These are phyloP conservation scores for Torrubiella hemipterigena DNA, from an alignment of 2,329 filamentous ascomycete genomes.

Conservation along the genomic window DNA sequence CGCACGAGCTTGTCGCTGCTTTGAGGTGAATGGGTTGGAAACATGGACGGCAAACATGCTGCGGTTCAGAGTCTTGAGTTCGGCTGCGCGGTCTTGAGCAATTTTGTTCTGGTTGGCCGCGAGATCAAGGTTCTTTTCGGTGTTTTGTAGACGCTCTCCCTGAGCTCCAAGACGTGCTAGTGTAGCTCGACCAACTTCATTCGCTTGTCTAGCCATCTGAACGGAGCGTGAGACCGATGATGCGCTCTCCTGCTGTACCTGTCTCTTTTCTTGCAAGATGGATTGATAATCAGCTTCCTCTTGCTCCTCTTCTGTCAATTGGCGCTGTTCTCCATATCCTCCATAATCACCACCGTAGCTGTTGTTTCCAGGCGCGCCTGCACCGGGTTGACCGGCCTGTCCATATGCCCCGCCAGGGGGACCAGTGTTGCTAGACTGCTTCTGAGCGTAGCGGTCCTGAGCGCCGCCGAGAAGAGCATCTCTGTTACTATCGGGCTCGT, in stretches of 20 bases:
- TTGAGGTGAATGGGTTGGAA: slow-evolving; percentile 64
- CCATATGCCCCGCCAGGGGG: slow-evolving; percentile 11
- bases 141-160: slow-evolving; percentile 70
- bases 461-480: slow-evolving; percentile 53
- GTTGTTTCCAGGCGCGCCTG: slow-evolving; percentile 3
- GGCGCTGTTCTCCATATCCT: slow-evolving; percentile 55
- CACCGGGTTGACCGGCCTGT: slow-evolving; percentile 12
- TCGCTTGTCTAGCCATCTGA: slow-evolving; percentile 30
- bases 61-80: slow-evolving; percentile 74
- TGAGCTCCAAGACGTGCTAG: slow-evolving; percentile 65
- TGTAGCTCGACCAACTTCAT: slow-evolving; percentile 53
- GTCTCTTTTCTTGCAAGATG: slow-evolving; percentile 38
- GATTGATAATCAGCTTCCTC: slow-evolving; percentile 61
- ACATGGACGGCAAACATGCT: slow-evolving; percentile 87
- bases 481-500: slow-evolving; percentile 38
- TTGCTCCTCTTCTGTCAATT: slow-evolving; percentile 71
- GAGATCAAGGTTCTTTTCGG: slow-evolving; percentile 71
- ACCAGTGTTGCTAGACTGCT: slow-evolving; percentile 12
- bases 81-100: slow-evolving; percentile 68
- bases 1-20: slow-evolving; percentile 47
- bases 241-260: slow-evolving; percentile 67
- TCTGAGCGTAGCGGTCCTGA: slow-evolving; percentile 33
- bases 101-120: slow-evolving; percentile 64
- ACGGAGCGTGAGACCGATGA: slow-evolving; percentile 25
- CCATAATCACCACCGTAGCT: slow-evolving; percentile 22